A percentile compares a stretch with the other conserved stretches of the same genome.
Conservation (phyloP, 2,329 filamentous ascomycete species). For the Aspergillus pseudoterreus region DNA sequence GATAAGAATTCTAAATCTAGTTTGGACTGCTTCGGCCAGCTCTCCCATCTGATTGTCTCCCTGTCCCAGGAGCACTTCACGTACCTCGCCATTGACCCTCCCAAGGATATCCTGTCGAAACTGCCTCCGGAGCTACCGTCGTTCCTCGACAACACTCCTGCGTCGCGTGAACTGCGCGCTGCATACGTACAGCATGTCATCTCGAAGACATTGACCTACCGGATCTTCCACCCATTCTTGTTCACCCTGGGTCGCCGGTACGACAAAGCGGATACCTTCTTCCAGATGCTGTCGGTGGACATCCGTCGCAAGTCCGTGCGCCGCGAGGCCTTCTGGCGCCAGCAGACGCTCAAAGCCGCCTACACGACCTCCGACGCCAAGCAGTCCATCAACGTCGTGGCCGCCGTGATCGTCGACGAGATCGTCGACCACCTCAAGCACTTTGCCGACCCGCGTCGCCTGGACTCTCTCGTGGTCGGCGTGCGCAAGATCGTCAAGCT, state of each 20-base stretch:
- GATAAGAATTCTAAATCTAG: conserved; percentile 40
- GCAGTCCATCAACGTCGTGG: conserved; percentile 53
- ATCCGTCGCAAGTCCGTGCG: conserved; percentile 55
- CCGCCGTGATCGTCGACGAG: conserved; percentile 54
- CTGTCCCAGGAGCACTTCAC: conserved; percentile 51
- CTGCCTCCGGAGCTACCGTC: conserved; percentile 52
- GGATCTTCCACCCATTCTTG: conserved; percentile 56
- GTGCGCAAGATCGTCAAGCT: conserved; percentile 56
- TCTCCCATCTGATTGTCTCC: conserved; percentile 50
- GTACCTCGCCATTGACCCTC: conserved; percentile 49
- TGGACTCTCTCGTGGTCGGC: conserved; percentile 49
- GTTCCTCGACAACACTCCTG: conserved; percentile 51
- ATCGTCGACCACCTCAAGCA: conserved; percentile 54
- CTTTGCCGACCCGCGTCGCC: conserved; percentile 49
- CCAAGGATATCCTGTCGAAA: conserved; percentile 48
- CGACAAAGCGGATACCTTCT: conserved; percentile 55
- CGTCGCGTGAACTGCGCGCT: conserved; percentile 50
- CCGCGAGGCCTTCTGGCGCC: conserved; percentile 56
- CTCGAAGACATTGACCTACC: conserved; percentile 53
- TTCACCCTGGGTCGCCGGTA: conserved; percentile 54
- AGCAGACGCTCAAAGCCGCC: conserved; percentile 55
- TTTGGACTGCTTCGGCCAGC: conserved; percentile 50
- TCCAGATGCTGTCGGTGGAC: conserved; percentile 53
- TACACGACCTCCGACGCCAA: conserved; percentile 57
- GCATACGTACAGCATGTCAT: conserved; percentile 56